phyloP scores from a whole-genome alignment of 495 filamentous ascomycete genomes.

The Astrothelium macrocarpum region DNA sequence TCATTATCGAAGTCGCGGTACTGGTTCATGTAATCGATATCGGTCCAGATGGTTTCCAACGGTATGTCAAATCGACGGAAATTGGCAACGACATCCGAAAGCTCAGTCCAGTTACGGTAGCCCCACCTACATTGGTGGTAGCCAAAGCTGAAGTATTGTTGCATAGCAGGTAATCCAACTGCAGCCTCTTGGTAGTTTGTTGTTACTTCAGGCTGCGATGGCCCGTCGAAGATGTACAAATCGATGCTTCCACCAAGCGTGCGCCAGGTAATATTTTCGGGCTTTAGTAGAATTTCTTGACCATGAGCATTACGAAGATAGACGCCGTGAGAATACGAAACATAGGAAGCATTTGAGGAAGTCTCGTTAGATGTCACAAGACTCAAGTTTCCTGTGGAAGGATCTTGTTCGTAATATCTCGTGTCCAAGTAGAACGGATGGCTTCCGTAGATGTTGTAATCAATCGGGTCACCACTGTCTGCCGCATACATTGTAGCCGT shows the following conservation, averaged over 20 bases:
- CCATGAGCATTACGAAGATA: constrained; percentile 60
- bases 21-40: constrained; percentile 47
- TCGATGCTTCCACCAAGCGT: constrained; percentile 54
- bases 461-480: constrained; percentile 55
- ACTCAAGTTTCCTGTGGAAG: constrained; percentile 39
- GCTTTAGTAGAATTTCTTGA: constrained; percentile 60
- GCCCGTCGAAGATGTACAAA: constrained; percentile 54
- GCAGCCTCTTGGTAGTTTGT: constrained; percentile 47
- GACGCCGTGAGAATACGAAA: constrained; percentile 52
- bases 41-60: constrained; percentile 57
- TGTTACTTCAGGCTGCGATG: constrained; percentile 46
- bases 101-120: constrained; percentile 47
- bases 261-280: constrained; percentile 66
- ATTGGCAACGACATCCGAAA: constrained; percentile 48
- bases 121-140: constrained; percentile 61
- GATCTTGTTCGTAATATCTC: constrained; percentile 49
- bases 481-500: constrained; percentile 62
- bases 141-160: constrained; percentile 53
- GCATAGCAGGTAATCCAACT: constrained; percentile 52
- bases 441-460: constrained; percentile 50
- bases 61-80: constrained; percentile 53
- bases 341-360: constrained; percentile 46
- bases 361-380: constrained; percentile 47
- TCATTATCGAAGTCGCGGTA: constrained; percentile 54
- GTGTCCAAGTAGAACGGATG: constrained; percentile 58